Evolutionary conservation across 2,329 filamentous ascomycete species (phyloP), one percentile per base, ranked within the genome.

Genomic region (Drechslerella dactyloides): DNA sequence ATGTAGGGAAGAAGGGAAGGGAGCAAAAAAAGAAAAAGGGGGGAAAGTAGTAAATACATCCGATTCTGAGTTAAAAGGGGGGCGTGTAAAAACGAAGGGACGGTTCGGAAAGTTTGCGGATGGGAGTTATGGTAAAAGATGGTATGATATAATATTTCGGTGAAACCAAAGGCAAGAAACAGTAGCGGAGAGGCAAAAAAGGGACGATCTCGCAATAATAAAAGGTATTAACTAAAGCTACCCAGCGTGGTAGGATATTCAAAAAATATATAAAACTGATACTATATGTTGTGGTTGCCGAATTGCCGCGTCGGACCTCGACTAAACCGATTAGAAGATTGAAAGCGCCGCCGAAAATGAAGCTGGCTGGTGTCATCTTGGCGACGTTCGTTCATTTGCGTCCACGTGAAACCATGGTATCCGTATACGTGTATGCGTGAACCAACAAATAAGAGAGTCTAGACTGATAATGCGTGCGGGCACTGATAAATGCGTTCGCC

Each of bases 1-100:
- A 64, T 27, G 15, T 55, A 27, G 37, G 11, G n/a, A 13, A 17
- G 37, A 42, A 42, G 37, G 15, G n/a, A 42, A 54, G 2, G 50
- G 27, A 44, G 37, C 17, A 42, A 69, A 53, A 42, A 15, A 15
- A 15, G 53, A 46, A 42, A 54, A 54, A 50, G n/a, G n/a, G n/a
- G n/a, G n/a, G n/a, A n/a, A n/a, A n/a, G n/a, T n/a, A n/a, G 52
- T 55, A 64, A 42, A 64, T 56, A 56, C 51, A 64, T 56, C 44
- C 60, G 52, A 56, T 37, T 35, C 17, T 30, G 15, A 50, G 51
- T 17, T 40, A 62, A 62, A 53, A 23, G 51, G 58, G 15, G 23
- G 40, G 27, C 23, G 52, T 62, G 48, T 54, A 52, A 55, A 55
- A 23, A 50, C 19, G 46, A 44, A 48, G 58, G 51, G 50, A 42